Percentiles rank a stretch among this genome's conserved stretches.
Conservation (phyloP, 352 stramenopile species). For the Globisporangium barbulae region DNA sequence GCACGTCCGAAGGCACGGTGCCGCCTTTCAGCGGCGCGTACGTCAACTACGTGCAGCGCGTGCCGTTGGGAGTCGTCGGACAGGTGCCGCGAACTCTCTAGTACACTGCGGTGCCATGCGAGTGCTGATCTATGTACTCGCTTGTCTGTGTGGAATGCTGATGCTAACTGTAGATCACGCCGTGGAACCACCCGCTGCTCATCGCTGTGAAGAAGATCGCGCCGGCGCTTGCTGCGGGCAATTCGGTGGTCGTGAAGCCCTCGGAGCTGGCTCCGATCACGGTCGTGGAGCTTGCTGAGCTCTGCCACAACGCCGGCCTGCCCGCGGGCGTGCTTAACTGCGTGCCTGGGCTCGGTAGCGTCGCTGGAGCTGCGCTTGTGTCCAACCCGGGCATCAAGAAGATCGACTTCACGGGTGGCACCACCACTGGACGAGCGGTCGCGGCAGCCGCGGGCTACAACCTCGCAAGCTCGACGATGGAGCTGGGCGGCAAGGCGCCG, state of each 20-base stretch:
- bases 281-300: slow-evolving; percentile 40
- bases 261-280: slow-evolving; percentile 76
- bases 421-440: slow-evolving; percentile 31
- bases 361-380: slow-evolving; percentile 35
- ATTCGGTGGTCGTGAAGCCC: slow-evolving; percentile 84
- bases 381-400: slow-evolving; percentile 41
- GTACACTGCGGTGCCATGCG: background rate
- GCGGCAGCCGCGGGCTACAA: slow-evolving; percentile 35
- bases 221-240: slow-evolving; percentile 66
- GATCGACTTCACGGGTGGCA: slow-evolving; percentile 56
- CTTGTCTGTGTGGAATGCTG: background rate
- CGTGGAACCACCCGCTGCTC: slow-evolving; percentile 80
- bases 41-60: slow-evolving; percentile 52
- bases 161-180: slow-evolving; percentile 49
- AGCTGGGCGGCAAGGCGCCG: slow-evolving; percentile 70
- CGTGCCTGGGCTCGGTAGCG: slow-evolving; percentile 31
- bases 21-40: slow-evolving; percentile 56
- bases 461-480: slow-evolving; percentile 52
- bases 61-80: slow-evolving; percentile 61
- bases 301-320: slow-evolving; percentile 35
- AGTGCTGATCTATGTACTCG: slow-evolving; percentile 2
- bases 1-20: slow-evolving; percentile 61
- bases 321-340: slow-evolving; percentile 50
- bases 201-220: slow-evolving; percentile 77
- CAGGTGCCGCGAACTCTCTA: slow-evolving; percentile 18